phyloP scores from a whole-genome alignment of 805 yeast species.

The Candida jianshihensis region DNA sequence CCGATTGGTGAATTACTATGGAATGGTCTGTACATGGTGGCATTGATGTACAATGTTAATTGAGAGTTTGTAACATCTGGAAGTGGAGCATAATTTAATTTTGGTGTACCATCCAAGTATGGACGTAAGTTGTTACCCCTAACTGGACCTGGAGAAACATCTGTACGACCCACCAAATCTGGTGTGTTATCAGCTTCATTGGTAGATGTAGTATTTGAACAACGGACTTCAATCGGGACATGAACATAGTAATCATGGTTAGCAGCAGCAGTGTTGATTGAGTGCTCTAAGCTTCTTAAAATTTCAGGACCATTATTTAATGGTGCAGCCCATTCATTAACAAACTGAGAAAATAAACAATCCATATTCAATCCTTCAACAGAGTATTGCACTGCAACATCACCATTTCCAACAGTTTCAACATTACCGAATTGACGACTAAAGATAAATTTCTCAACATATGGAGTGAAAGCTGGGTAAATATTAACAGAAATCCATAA shows the following conservation, averaged over 20 bases:
- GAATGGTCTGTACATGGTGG: conserved; percentile 96
- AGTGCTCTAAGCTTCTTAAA: conserved; percentile 53
- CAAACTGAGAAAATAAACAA: conserved; percentile 89
- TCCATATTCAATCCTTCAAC: conserved; percentile 92
- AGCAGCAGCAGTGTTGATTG: conserved; percentile 53
- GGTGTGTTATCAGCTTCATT: conserved; percentile 25
- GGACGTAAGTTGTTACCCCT: conserved; percentile 83
- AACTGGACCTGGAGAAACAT: conserved; percentile 65
- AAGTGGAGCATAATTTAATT: conserved; percentile 45
- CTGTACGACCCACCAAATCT: conserved; percentile 45
- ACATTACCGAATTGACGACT: conserved; percentile 74
- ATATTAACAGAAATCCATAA: conserved; percentile 74
- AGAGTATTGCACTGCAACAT: conserved; percentile 66
- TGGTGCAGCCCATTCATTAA: conserved; percentile 97
- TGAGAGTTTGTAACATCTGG: conserved; percentile 54
- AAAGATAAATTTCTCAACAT: conserved; percentile 79
- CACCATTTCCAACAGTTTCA: conserved; percentile 55
- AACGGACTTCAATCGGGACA: conserved; percentile 92
- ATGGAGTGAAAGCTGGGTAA: conserved; percentile 73
- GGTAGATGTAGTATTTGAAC: conserved; percentile 68
- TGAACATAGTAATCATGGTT: conserved; percentile 73
- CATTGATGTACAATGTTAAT: conserved; percentile 80
- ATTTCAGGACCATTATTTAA: conserved; percentile 69
- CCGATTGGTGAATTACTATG: conserved; percentile 62
- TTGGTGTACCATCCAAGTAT: conserved; percentile 73